phyloP scores from a whole-genome alignment of 768 basidiomycete species.

The Botryobasidium botryosum region DNA sequence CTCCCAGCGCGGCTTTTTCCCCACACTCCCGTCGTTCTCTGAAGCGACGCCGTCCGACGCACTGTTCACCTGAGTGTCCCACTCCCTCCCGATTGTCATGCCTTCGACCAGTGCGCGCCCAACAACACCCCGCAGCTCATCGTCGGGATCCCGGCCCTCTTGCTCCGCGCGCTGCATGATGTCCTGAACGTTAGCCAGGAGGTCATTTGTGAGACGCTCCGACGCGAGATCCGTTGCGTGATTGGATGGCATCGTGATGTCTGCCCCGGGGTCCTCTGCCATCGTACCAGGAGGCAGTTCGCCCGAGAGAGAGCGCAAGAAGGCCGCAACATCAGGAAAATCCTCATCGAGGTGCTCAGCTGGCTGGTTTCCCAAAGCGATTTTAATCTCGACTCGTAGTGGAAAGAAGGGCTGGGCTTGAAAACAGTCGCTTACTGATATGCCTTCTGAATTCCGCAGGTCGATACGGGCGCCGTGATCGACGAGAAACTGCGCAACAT shows the following conservation, averaged over 20 bases:
- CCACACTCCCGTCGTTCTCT: background rate
- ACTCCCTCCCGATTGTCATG: slow-evolving; percentile 31
- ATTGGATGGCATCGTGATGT: slow-evolving; percentile 32
- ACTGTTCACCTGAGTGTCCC: background rate
- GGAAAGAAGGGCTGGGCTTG: background rate
- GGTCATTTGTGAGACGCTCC: slow-evolving; percentile 47
- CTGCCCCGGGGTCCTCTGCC: slow-evolving; percentile 6
- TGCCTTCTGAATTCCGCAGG: slow-evolving; percentile 48
- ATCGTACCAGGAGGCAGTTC: slow-evolving; percentile 15
- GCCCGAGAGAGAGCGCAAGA: slow-evolving; percentile 29
- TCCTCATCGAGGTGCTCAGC: slow-evolving; percentile 55
- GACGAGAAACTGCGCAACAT: slow-evolving; percentile 63
- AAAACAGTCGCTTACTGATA: slow-evolving; percentile 41
- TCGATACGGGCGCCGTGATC: slow-evolving; percentile 54
- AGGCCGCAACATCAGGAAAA: slow-evolving; percentile 47
- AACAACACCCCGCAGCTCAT: slow-evolving; percentile 43
- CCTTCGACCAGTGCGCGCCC: slow-evolving; percentile 49
- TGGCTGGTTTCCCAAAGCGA: slow-evolving; percentile 29
- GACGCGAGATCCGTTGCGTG: slow-evolving; percentile 50
- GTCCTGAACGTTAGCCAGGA: slow-evolving; percentile 47
- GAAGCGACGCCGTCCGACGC: background rate
- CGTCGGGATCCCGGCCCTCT: slow-evolving; percentile 47
- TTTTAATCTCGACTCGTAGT: background rate
- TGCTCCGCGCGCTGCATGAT: slow-evolving; percentile 45
- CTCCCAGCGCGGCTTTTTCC: background rate